Evolutionary conservation across 495 filamentous ascomycete genomes (phyloP), one percentile per base, ranked within the genome.

Genomic region (Aspergillus nanangensis): DNA sequence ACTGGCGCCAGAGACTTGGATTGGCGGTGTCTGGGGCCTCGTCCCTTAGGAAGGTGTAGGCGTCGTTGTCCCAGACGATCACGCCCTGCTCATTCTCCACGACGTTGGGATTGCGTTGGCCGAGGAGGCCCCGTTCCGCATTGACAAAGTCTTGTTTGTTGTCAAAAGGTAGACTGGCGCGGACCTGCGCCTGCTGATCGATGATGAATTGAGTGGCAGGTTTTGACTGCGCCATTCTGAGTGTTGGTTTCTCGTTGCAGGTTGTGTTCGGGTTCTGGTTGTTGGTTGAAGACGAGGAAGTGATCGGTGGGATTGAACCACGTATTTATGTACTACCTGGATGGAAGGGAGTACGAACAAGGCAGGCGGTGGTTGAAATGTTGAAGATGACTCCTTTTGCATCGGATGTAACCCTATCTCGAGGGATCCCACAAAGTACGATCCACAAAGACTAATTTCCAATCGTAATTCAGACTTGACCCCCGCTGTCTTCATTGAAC

Each of bases 1-100:
- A 47, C 29, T 55, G 57, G 0, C 52, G 49, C 56, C 57, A 60
- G 27, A 60, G 53, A n/a, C 48, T 50, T 2, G 51, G 51, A 43
- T 60, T 46, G 13, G 57, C 57, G 0, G 53, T 50, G 11, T 34
- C 15, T 1, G 57, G 53, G 25, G 50, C 48, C 32, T 54, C 42
- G 35, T 52, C 43, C 5, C 23, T 43, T 24, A 60, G 46, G 20
- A 60, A 57, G 25, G 41, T 38, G 21, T 53, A 60, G 20, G 46
- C 45, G 10, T 50, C 42, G 24, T 48, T 50, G 20, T 60, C 38
- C 57, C 57, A 60, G 0, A 60, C 46, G 1, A 44, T 27, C 8
- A 31, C 32, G 8, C 41, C 50, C n/a, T 23, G 25, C n/a, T 33
- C 33, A 31, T 45, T 22, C 5, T 34, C 38, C 20, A 60, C 51